Conservation (phyloP, 2,329 filamentous ascomycete species). For the Aspergillus unguis region DNA sequence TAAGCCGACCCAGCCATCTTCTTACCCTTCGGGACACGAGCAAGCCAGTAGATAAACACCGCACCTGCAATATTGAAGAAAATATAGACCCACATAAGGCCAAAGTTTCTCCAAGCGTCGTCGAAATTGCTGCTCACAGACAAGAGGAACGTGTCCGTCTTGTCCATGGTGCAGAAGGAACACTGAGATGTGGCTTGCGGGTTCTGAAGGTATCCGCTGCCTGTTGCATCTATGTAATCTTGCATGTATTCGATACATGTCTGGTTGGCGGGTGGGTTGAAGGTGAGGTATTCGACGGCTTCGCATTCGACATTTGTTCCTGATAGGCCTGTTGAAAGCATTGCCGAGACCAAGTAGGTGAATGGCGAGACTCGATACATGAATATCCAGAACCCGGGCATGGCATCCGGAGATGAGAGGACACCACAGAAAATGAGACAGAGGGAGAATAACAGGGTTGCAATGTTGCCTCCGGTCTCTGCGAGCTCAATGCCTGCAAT, state of each 20-base stretch:
- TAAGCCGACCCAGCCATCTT: neutral
- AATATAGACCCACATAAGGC: conserved; percentile 11
- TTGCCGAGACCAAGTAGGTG: conserved; percentile 56
- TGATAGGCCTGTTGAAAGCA: conserved; percentile 39
- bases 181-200: neutral
- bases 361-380: conserved; percentile 70
- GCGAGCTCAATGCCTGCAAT: conserved; percentile 68
- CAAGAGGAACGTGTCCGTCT: neutral
- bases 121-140: neutral
- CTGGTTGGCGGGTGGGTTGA: conserved; percentile 53
- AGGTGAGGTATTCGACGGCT: conserved; percentile 29
- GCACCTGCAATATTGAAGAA: conserved; percentile 3
- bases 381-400: conserved; percentile 74
- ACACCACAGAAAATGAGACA: conserved; percentile 57
- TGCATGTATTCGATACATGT: conserved; percentile 64
- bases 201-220: neutral
- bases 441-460: conserved; percentile 58
- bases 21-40: conserved; percentile 3
- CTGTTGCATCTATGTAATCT: neutral
- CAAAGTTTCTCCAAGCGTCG: conserved; percentile 10
- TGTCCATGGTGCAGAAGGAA: neutral
- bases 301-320: conserved; percentile 31
- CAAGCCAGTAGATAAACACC: conserved; percentile 8
- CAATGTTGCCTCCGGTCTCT: conserved; percentile 64
- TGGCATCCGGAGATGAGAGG: conserved; percentile 51